These are phyloP conservation scores for Wallacemonas sp. DNA, from an alignment of 208 protist genomes.

Conservation along the genomic window DNA sequence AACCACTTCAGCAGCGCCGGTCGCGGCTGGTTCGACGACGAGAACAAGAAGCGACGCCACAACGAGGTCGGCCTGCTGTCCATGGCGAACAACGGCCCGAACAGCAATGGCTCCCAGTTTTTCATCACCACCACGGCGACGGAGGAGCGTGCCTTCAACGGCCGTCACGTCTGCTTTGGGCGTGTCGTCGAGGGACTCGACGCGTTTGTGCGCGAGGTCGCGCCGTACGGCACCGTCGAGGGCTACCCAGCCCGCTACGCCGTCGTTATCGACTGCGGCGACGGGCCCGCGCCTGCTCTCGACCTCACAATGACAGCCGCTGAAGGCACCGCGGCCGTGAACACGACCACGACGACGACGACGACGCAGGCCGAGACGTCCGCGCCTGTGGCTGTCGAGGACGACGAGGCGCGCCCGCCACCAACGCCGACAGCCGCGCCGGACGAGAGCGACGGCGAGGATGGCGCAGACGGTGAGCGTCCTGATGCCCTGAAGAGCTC, in stretches of 20 bases:
- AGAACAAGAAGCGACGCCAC: constrained; percentile 93
- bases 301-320: constrained; percentile 4
- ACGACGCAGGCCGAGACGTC: not conserved
- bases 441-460: not conserved
- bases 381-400: not conserved
- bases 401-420: not conserved
- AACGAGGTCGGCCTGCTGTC: constrained; percentile 79
- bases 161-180: constrained; percentile 72
- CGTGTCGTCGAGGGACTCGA: constrained; percentile 54
- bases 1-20: constrained; percentile 89
- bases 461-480: not conserved
- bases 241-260: constrained; percentile 74
- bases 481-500: constrained; percentile 17
- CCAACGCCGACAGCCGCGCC: not conserved
- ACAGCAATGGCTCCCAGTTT: constrained; percentile 94
- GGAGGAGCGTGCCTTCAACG: constrained; percentile 68
- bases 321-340: not conserved
- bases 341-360: too few species aligned
- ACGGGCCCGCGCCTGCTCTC: constrained; percentile 21
- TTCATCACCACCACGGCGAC: constrained; percentile 85
- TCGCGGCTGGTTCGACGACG: constrained; percentile 81
- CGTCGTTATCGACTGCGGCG: constrained; percentile 77
- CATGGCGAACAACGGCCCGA: constrained; percentile 93
- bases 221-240: constrained; percentile 56
- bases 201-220: constrained; percentile 58